Percentiles rank a stretch among this genome's conserved stretches.
These are phyloP conservation scores for Candida methanosorbosa DNA, from an alignment of 805 yeast species.

Conservation along the genomic window DNA sequence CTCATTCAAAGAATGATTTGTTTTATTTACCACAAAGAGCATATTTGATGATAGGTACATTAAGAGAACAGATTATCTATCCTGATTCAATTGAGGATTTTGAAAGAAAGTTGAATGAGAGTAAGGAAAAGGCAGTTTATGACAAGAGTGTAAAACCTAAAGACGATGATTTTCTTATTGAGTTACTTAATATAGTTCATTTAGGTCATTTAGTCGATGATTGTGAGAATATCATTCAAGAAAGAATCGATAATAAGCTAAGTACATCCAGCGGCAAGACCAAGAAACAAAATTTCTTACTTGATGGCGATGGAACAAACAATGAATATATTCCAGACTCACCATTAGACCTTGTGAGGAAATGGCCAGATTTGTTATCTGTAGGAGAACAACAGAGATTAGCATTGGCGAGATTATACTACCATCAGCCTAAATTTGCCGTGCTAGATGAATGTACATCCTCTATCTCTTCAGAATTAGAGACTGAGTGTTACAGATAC, in stretches of 20 bases:
- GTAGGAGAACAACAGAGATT: conserved; percentile 90
- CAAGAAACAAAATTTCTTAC: not conserved
- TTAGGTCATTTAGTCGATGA: conserved; percentile 48
- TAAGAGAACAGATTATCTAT: conserved; percentile 83
- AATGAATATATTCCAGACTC: conserved; percentile 12
- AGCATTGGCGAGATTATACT: conserved; percentile 88
- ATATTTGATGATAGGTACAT: conserved; percentile 69
- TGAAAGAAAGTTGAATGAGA: conserved; percentile 23
- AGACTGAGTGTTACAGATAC: conserved; percentile 76
- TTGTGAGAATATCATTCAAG: conserved; percentile 14
- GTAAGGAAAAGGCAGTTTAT: conserved; percentile 20
- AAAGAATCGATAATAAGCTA: not conserved
- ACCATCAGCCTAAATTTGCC: conserved; percentile 88
- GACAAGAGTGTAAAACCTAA: conserved; percentile 4
- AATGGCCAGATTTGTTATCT: conserved; percentile 85
- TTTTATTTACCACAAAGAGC: conserved; percentile 93
- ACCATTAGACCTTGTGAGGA: conserved; percentile 61
- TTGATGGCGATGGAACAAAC: not conserved
- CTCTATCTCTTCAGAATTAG: conserved; percentile 86
- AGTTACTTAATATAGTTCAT: conserved; percentile 48
- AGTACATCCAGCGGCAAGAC: not conserved
- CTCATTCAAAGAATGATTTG: conserved; percentile 54
- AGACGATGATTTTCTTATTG: conserved; percentile 41
- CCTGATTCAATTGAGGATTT: conserved; percentile 66
- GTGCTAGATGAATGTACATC: conserved; percentile 95